Evolutionary conservation across 805 yeast genomes (phyloP), one percentile per base, ranked within the genome.

Genomic region (Metschnikowia baotianmanensis): DNA sequence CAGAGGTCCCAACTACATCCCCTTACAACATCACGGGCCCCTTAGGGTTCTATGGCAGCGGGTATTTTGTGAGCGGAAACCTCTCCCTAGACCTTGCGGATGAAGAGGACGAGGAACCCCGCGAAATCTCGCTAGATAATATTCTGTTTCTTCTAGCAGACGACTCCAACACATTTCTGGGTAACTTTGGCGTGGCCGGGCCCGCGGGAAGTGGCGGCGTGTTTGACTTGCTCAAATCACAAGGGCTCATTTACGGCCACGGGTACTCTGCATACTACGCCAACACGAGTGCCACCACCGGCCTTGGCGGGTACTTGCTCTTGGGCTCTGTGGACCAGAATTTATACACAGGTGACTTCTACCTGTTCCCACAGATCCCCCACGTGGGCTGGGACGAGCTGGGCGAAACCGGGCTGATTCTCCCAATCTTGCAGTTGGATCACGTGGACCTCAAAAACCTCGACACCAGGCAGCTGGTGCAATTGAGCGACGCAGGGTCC

Each of bases 321-420:
- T 63, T 82, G 2, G 90, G 93, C 9, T 79, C 77, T 3, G 76
- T 83, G 4, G 78, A 80, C 51, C 61, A 67, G 8, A 57, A 63
- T 21, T 65, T 69, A 34, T 75, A 57, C 44, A 49, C 51, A 6
- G 85, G 81, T 1, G 65, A 70, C 23, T 56, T 82, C 12, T 72
- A 70, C 19, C 57, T 62, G 30, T 83, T 72, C 50, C 70, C 76
- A 28, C 72, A 73, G 51, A 55, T 82, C 3, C 77, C 83, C 3
- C 50, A 47, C 38, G 43, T 31, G 9, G 54, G 50, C 20, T 52
- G 44, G 32, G 49, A 50, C 37, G 47, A 30, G 10, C 38, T 49
- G 12, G 36, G 46, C 29, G 37, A n/a, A n/a, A n/a, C n/a, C n/a
- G n/a, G n/a, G n/a, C n/a, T 47, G 7, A 36, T 59, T 5, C 23